Percentiles rank a stretch among this genome's conserved stretches.
phyloP scores from a whole-genome alignment of 257 asterid genomes.

The Echites panduratus region DNA sequence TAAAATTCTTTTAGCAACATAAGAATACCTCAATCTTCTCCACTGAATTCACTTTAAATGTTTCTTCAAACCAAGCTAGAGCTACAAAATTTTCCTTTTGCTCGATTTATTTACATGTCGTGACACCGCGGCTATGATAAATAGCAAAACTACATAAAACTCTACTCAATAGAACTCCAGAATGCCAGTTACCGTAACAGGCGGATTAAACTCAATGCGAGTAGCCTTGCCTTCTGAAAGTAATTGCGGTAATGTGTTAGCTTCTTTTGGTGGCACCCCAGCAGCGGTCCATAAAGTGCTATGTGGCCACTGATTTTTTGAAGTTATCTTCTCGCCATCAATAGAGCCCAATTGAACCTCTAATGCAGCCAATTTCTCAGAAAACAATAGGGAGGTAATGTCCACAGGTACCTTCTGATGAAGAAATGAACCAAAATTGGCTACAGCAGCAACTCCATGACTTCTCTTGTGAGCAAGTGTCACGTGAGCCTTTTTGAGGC shows the following conservation, averaged over 20 bases:
- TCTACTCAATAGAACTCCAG: conserved; percentile 58
- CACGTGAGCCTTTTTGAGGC: conserved; percentile 56
- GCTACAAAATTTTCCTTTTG: conserved; percentile 28
- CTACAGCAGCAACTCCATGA: conserved; percentile 79
- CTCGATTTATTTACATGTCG: conserved; percentile 10
- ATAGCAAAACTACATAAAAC: neutral
- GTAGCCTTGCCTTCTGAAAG: conserved; percentile 64
- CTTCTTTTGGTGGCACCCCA: conserved; percentile 65
- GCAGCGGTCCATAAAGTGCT: conserved; percentile 74
- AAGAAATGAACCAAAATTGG: conserved; percentile 54
- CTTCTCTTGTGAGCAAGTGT: conserved; percentile 94
- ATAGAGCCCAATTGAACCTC: conserved; percentile 62
- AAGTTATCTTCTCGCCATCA: conserved; percentile 66
- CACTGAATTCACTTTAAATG: neutral
- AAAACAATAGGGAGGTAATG: conserved; percentile 49
- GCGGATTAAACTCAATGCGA: conserved; percentile 69
- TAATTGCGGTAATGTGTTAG: conserved; percentile 60
- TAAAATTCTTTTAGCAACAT: too few species aligned
- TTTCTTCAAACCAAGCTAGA: neutral
- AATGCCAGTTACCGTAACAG: conserved; percentile 54
- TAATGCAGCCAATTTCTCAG: conserved; percentile 71
- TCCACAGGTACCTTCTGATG: conserved; percentile 53
- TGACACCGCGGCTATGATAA: neutral
- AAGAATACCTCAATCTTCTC: neutral
- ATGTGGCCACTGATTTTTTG: conserved; percentile 87